A percentile compares a stretch with the other conserved stretches of the same genome.
phyloP scores from a whole-genome alignment of 345 rosid species.

The Populus pruinosa region DNA sequence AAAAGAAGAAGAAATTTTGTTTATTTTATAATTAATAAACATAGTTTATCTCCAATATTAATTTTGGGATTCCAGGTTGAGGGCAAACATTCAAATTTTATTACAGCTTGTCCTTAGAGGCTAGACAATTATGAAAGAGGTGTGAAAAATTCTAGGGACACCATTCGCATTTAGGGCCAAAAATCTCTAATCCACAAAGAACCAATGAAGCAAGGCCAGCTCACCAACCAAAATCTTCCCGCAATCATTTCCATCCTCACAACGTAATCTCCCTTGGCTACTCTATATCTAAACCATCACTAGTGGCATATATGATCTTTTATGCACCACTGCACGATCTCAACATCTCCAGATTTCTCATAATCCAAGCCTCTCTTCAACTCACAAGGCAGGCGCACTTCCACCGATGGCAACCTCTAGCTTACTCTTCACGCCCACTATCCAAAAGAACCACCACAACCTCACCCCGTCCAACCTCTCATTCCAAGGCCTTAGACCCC shows the following conservation, averaged over 20 bases:
- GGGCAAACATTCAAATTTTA: too few species aligned
- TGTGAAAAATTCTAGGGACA: not conserved
- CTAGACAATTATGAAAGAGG: not conserved
- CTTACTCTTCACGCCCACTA: constrained; percentile 27
- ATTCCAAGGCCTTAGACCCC: constrained; percentile 37
- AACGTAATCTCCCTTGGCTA: not conserved
- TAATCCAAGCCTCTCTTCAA: not conserved
- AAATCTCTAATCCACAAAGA: constrained; percentile 34
- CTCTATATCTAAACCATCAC: not conserved
- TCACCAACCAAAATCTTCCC: constrained; percentile 32
- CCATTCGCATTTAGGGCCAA: not conserved
- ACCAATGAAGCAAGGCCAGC: constrained; percentile 44
- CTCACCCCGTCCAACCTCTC: constrained; percentile 41
- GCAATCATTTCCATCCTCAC: constrained; percentile 30
- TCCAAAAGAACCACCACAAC: constrained; percentile 32
- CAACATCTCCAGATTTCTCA: not conserved
- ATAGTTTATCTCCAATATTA: too few species aligned
- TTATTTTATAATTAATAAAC: too few species aligned
- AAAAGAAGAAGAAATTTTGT: not conserved
- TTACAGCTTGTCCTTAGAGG: too few species aligned
- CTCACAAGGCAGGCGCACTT: constrained; percentile 1
- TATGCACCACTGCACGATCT: not conserved
- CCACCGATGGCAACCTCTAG: constrained; percentile 37
- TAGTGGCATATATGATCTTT: not conserved
- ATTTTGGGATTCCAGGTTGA: too few species aligned